A percentile compares a stretch with the other conserved stretches of the same genome.
Conservation (phyloP, 257 asterid species). For the Rehmannia glutinosa region DNA sequence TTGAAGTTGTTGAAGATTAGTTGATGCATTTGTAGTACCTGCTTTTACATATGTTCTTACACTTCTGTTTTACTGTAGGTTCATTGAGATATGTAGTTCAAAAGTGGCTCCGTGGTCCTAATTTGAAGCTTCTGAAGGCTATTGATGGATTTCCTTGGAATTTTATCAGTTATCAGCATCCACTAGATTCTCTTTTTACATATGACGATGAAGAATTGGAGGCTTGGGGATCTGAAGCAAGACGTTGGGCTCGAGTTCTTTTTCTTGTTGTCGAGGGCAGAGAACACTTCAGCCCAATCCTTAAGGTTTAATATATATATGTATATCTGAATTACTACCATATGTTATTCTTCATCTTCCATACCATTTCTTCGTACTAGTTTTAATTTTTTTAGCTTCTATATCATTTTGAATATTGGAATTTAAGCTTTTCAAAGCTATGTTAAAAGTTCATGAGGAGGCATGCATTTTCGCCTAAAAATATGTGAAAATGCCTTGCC, state of each 20-base stretch:
- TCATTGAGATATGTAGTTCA: conserved; percentile 54
- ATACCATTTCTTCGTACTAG: no score
- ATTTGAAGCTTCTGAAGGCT: conserved; percentile 46
- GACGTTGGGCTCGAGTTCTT: conserved; percentile 82
- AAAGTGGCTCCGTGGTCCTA: conserved; percentile 53
- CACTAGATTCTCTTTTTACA: conserved; percentile 34
- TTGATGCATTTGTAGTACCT: conserved; percentile 1
- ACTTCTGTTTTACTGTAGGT: conserved; percentile 39
- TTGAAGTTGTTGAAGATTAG: conserved; percentile 8
- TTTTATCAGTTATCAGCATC: conserved; percentile 39
- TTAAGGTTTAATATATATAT: conserved; percentile 34
- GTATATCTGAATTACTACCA: not conserved
- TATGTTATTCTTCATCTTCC: not conserved
- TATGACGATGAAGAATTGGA: conserved; percentile 82
- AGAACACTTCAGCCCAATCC: conserved; percentile 44
- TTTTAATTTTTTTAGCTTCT: no score
- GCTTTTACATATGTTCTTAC: conserved; percentile 2
- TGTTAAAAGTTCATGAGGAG: no score
- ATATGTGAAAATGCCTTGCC: no score
- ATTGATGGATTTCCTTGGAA: conserved; percentile 52
- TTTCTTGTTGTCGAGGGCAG: conserved; percentile 51
- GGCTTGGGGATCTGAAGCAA: conserved; percentile 77
- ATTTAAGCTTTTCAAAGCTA: no score
- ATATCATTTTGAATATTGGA: no score
- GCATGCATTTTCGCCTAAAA: no score